Conservation (phyloP, 1,139 yeast genomes). For the Diutina ranongensis region DNA sequence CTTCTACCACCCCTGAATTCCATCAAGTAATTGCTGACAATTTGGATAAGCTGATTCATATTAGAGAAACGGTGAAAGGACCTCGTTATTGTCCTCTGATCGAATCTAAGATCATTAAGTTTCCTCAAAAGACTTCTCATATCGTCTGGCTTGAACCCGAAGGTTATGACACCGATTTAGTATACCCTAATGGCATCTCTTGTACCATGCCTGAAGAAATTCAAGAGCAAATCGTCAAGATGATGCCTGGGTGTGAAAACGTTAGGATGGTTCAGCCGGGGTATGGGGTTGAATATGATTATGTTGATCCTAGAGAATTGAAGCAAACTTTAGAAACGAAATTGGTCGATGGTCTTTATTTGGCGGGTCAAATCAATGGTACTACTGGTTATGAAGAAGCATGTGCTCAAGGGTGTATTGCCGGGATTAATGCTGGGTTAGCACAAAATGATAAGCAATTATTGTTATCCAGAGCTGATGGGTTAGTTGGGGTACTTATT, state of each 20-base stretch:
- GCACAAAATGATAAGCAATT: slow-evolving; percentile 32
- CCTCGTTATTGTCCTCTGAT: slow-evolving; percentile 97
- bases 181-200: slow-evolving; percentile 94
- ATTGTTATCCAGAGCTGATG: slow-evolving; percentile 62
- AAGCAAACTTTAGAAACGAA: slow-evolving; percentile 73
- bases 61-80: slow-evolving; percentile 88
- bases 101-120: slow-evolving; percentile 78
- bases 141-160: slow-evolving; percentile 95
- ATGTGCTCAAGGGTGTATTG: slow-evolving; percentile 90
- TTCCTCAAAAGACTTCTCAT: slow-evolving; percentile 66
- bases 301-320: slow-evolving; percentile 86
- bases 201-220: slow-evolving; percentile 95
- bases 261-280: slow-evolving; percentile 89
- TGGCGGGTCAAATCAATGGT: slow-evolving; percentile 98
- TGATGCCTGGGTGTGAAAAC: slow-evolving; percentile 85
- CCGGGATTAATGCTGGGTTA: slow-evolving; percentile 89
- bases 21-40: slow-evolving; percentile 62
- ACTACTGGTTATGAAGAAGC: slow-evolving; percentile 99
- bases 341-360: slow-evolving; percentile 59
- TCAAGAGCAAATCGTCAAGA: slow-evolving; percentile 58
- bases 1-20: slow-evolving; percentile 64
- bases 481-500: slow-evolving; percentile 82
- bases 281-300: slow-evolving; percentile 96
- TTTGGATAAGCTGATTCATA: slow-evolving; percentile 76
- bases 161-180: slow-evolving; percentile 72